A percentile compares a stretch with the other conserved stretches of the same genome.
Conservation (phyloP, 2,329 filamentous ascomycete species). For the Ophiostoma novo-ulmi region DNA sequence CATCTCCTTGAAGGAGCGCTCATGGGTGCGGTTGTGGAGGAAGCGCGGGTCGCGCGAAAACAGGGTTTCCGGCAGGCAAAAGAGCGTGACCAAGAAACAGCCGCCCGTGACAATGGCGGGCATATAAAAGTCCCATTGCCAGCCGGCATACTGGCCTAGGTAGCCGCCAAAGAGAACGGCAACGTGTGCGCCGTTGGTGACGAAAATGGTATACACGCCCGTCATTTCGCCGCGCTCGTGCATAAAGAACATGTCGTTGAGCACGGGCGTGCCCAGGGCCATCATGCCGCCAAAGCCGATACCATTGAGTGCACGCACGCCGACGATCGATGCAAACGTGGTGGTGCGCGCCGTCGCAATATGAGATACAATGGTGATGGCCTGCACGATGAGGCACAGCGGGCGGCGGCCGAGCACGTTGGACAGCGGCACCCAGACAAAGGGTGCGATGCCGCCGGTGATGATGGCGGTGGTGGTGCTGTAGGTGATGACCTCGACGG, state of each 20-base stretch:
- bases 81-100: conserved; percentile 17
- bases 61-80: conserved; percentile 23
- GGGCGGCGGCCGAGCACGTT: conserved; percentile 27
- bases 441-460: conserved; percentile 23
- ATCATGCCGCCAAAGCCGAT: conserved; percentile 26
- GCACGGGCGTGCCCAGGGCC: conserved; percentile 26
- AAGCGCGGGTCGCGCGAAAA: conserved; percentile 22
- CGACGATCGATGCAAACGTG: conserved; percentile 20
- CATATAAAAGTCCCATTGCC: conserved; percentile 26
- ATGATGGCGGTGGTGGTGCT: conserved; percentile 26
- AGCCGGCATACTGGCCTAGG: conserved; percentile 25
- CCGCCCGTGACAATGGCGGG: conserved; percentile 23
- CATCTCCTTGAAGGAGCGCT: conserved; percentile 18
- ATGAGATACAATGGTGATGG: conserved; percentile 22
- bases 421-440: conserved; percentile 23
- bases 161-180: conserved; percentile 24
- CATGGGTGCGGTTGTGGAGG: conserved; percentile 17
- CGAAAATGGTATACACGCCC: conserved; percentile 26
- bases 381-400: conserved; percentile 22
- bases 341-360: conserved; percentile 22
- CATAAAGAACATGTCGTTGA: conserved; percentile 28
- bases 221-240: conserved; percentile 27
- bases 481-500: conserved; percentile 24
- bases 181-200: conserved; percentile 26
- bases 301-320: conserved; percentile 26